A percentile compares a stretch with the other conserved stretches of the same genome.
These are phyloP conservation scores for barley (Hordeum vulgare) DNA, from an alignment of 176 grass and related monocot genomes.

Conservation along the genomic window DNA sequence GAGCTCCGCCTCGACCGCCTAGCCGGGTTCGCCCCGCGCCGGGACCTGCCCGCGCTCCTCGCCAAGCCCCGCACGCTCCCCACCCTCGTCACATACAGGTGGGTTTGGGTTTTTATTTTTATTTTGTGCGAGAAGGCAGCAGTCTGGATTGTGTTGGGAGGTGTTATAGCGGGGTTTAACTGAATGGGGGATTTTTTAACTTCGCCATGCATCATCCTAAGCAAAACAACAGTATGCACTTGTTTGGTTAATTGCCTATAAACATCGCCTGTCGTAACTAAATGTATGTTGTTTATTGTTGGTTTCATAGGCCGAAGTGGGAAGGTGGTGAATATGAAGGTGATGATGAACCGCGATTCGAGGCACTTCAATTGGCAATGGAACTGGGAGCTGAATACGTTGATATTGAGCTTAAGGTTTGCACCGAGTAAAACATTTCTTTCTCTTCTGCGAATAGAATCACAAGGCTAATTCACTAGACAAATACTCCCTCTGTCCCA, in stretches of 20 bases:
- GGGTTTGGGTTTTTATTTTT: too few species aligned
- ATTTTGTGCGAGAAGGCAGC: too few species aligned
- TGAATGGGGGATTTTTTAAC: background rate
- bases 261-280: background rate
- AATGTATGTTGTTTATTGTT: background rate
- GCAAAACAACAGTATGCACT: background rate
- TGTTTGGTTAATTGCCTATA: background rate
- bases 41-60: slow-evolving; percentile 69
- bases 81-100: slow-evolving; percentile 94
- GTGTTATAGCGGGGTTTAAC: background rate
- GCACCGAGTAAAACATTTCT: background rate
- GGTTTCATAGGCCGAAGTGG: slow-evolving; percentile 71
- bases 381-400: slow-evolving; percentile 91
- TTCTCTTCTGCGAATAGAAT: background rate
- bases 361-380: slow-evolving; percentile 69
- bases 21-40: slow-evolving; percentile 43
- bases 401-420: slow-evolving; percentile 93
- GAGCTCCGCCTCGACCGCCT: slow-evolving; percentile 85
- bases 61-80: slow-evolving; percentile 60
- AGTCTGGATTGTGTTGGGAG: background rate
- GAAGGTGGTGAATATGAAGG: slow-evolving; percentile 94
- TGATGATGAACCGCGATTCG: slow-evolving; percentile 56
- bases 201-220: background rate
- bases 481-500: too few species aligned
- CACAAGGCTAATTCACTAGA: background rate